phyloP scores from a whole-genome alignment of 2,329 filamentous ascomycete species.

The Sarocladiaceae sp. region DNA sequence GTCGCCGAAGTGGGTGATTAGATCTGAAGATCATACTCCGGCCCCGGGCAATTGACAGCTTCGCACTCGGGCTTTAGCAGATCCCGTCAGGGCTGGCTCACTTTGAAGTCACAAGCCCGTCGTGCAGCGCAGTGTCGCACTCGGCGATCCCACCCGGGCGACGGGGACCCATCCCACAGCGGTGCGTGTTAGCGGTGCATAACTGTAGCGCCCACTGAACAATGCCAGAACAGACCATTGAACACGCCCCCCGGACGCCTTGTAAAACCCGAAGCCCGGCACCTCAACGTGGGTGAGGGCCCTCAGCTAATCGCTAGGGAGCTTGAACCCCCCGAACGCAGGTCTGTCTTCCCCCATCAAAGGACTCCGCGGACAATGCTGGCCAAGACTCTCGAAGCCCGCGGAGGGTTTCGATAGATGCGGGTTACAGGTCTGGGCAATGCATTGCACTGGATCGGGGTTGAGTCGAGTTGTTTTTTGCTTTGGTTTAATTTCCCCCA shows the following conservation, averaged over 20 bases:
- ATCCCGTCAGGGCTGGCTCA: neutral
- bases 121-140: neutral
- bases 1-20: too few relatives aligned
- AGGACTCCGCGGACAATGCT: neutral
- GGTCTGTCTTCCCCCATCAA: too few relatives aligned
- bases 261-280: conserved; percentile 7
- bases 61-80: neutral
- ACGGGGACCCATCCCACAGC: too few relatives aligned
- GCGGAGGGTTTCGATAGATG: neutral
- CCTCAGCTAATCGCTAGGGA: too few relatives aligned
- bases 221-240: neutral
- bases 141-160: neutral
- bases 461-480: neutral
- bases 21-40: too few relatives aligned
- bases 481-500: neutral
- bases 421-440: too few relatives aligned
- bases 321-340: too few relatives aligned
- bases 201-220: too few relatives aligned
- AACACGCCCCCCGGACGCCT: neutral
- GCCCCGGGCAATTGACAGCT: neutral
- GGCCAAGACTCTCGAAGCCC: neutral
- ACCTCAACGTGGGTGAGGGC: neutral
- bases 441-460: too few relatives aligned
- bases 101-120: too few relatives aligned
- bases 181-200: too few relatives aligned